Base-by-base conservation (phyloP, 331 rosid genomes). In the Malus hybrid region DNA sequence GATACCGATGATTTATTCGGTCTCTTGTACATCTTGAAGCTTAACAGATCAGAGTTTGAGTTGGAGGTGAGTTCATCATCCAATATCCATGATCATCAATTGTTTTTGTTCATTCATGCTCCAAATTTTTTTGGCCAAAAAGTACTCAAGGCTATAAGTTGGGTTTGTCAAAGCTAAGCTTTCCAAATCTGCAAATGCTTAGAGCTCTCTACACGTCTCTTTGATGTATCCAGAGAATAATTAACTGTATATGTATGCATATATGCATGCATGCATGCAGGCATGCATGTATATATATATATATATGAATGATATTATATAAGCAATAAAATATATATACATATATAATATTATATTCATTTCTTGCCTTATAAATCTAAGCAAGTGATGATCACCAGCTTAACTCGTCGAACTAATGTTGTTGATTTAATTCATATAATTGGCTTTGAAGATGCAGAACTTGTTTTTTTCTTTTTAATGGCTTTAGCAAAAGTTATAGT, bases 1-100 rank as follows among this genome's bases (percentile, higher is more conserved):
- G 97, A 94, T 56, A 86, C 96, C 4, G 99, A 92, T 79, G 99
- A 94, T 86, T 76, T 94, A 7, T 92, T 89, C 73, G 93, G 90
- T 70, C 83, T 92, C 1, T 83, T 94, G 67, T 94, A 94, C 74
- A 93, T 94, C 66, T 77, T 92, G 93, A 94, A 94, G 89, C 93
- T 90, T 29, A 85, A 94, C 83, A 87, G 86, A 85, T 88, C 99
- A 79, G 90, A 90, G 76, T 90, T 92, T 82, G 82, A 89, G 68
- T 69, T 94, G 60, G 96, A 94, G 96, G 99, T 92, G 71, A 79
- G 73, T 20, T 50, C n/a, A 73, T 18, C 12, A 39, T 39, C 46
- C 46, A 39, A 39, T 39, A 65, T 62, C 65, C 33, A 3, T 59
- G 16, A 39, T 34, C 20, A 6, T 61, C 10, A 65, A 36, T 50